Conservation (phyloP, 2,329 filamentous ascomycete species). For the Mollisia scopiformis region DNA sequence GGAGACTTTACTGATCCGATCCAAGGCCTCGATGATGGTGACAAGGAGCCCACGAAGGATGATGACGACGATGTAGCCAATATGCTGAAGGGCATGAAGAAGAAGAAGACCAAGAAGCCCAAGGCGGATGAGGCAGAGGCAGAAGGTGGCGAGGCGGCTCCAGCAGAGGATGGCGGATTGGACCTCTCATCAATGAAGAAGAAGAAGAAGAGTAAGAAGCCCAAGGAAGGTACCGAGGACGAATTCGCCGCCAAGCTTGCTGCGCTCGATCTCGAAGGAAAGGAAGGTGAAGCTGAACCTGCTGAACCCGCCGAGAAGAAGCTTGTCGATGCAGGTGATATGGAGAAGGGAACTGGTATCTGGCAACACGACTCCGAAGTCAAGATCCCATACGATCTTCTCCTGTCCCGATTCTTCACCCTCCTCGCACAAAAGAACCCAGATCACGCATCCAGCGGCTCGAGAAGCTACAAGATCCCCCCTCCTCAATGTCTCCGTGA, state of each 20-base stretch:
- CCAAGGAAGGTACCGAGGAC: slow-evolving; percentile 37
- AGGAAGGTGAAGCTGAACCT: slow-evolving; percentile 29
- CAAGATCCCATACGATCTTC: slow-evolving; percentile 79
- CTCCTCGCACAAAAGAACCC: slow-evolving; percentile 95
- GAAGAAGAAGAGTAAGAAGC: slow-evolving; percentile 41
- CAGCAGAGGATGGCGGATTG: slow-evolving; percentile 50
- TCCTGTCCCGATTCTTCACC: slow-evolving; percentile 92
- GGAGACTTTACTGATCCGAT: slow-evolving; percentile 55
- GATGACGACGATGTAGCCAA: slow-evolving; percentile 67
- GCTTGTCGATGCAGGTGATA: slow-evolving; percentile 36
- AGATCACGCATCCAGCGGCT: slow-evolving; percentile 85
- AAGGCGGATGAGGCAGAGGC: slow-evolving; percentile 64
- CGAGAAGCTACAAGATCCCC: slow-evolving; percentile 98
- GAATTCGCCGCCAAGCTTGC: slow-evolving; percentile 39
- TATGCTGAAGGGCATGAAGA: slow-evolving; percentile 70
- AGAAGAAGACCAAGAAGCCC: slow-evolving; percentile 88
- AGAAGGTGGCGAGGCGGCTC: slow-evolving; percentile 61
- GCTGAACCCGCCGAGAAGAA: slow-evolving; percentile 25
- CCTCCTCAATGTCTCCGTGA: slow-evolving; percentile 98
- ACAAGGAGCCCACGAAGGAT: slow-evolving; percentile 35
- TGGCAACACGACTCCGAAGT: slow-evolving; percentile 40
- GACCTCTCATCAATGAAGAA: slow-evolving; percentile 44
- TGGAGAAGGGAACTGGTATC: slow-evolving; percentile 40
- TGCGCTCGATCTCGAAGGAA: slow-evolving; percentile 36
- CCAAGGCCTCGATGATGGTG: slow-evolving; percentile 41